phyloP scores from a whole-genome alignment of 192 early-diverging fungal species.

The Linnemannia hyalina region DNA sequence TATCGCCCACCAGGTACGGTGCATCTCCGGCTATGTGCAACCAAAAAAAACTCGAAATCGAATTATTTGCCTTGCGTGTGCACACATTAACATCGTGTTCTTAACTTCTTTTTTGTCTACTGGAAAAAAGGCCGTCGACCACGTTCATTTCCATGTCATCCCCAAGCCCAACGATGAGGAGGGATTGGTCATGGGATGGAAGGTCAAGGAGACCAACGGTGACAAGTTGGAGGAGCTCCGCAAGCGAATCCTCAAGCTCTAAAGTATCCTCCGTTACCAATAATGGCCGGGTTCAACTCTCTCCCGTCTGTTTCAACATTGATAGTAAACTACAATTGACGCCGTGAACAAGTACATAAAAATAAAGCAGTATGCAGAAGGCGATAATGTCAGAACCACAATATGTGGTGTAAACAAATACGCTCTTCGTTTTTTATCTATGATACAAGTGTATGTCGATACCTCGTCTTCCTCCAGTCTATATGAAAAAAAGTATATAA shows the following conservation, averaged over 20 bases:
- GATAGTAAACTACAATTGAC: neutral
- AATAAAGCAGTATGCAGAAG: neutral
- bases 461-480: neutral
- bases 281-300: neutral
- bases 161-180: constrained; percentile 76
- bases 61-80: neutral
- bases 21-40: no score
- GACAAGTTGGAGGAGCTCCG: constrained; percentile 61
- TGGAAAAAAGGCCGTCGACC: constrained; percentile 77
- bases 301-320: neutral
- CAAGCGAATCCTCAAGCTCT: constrained; percentile 58
- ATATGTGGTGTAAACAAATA: neutral
- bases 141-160: constrained; percentile 97
- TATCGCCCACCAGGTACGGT: constrained; percentile 67
- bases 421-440: neutral
- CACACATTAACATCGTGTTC: neutral
- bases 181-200: constrained; percentile 82
- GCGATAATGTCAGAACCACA: neutral
- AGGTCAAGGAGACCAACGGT: constrained; percentile 61
- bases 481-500: constrained; percentile 1
- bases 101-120: constrained; percentile 5
- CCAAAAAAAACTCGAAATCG: neutral
- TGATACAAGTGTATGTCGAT: constrained; percentile 7
- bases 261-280: neutral
- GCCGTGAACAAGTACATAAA: neutral